Base-by-base conservation (phyloP, 1,284 basidiomycete genomes). In the Pseudozyma hubeiensis region DNA sequence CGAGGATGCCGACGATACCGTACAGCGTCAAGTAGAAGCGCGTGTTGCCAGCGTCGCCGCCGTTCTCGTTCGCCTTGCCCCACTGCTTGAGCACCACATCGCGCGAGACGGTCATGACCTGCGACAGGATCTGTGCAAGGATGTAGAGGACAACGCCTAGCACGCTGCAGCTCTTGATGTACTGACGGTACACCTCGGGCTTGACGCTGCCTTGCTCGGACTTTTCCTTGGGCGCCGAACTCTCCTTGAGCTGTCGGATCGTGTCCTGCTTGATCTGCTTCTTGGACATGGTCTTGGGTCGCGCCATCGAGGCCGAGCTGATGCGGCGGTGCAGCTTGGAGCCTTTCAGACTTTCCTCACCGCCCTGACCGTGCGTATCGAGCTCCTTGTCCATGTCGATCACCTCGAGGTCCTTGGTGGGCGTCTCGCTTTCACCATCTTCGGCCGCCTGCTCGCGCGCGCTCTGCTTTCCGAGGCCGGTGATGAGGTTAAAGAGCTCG, bases 401-500 rank as follows among this genome's bases (percentile, higher is more conserved):
- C 10, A 74, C 67, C 41, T 73, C 64, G 24, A 73, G 54, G 6
- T 77, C 65, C 54, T 72, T 73, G 47, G 51, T 16, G 5, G 50
- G 48, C 16, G 60, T 61, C 37, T 68, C 72, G 31, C 54, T 67
- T 5, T 63, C 70, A 13, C 74, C 56, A 13, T 75, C 54, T 10
- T 75, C 47, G 13, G 44, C 53, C 24, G 53, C 66, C 47, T 73
- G 63, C 40, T 82, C 80, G 11, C 70, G 71, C 10, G 68, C 72
- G 45, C 51, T 54, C 61, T 75, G 73, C 37, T 76, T 53, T 81
- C 86, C 87, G 47, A 87, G 87, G 19, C 75, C 66, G 1, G 73
- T 49, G 5, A 86, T 85, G n/a, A 87, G 86, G 16, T 85, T 87
- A 0, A 88, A 86, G 75, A 92, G 90, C 3, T 88, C 84, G 4